Conservation (phyloP, 1,284 basidiomycete species). For the Ustilago trichophora region DNA sequence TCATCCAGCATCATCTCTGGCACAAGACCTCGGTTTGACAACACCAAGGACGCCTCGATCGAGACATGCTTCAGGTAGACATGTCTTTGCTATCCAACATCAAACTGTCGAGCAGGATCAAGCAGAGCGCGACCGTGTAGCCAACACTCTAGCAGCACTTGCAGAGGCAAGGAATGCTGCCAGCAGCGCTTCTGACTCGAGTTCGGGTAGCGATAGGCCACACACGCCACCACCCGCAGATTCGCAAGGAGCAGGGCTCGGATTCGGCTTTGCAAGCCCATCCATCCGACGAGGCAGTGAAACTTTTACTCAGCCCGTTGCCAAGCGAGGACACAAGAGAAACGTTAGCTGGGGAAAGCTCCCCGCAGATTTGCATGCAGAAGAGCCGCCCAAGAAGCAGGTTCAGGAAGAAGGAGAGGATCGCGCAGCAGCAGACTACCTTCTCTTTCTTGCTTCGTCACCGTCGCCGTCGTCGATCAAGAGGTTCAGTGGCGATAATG, state of each 20-base stretch:
- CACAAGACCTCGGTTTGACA: slow-evolving; percentile 49
- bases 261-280: slow-evolving; percentile 11
- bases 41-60: slow-evolving; percentile 43
- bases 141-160: slow-evolving; percentile 30
- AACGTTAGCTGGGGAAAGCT: slow-evolving; percentile 30
- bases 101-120: slow-evolving; percentile 1
- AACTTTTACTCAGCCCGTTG: slow-evolving; percentile 4
- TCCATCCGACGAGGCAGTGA: slow-evolving; percentile 4
- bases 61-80: slow-evolving; percentile 28
- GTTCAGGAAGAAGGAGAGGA: slow-evolving; percentile 8
- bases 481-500: slow-evolving; percentile 10
- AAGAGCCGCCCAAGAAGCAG: background rate
- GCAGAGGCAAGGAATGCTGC: slow-evolving; percentile 24
- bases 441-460: slow-evolving; percentile 28
- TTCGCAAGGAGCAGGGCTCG: slow-evolving; percentile 6
- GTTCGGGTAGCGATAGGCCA: slow-evolving; percentile 17
- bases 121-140: slow-evolving; percentile 40
- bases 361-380: slow-evolving; percentile 3
- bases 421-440: slow-evolving; percentile 35
- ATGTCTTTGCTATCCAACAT: slow-evolving; percentile 9
- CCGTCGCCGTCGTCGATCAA: slow-evolving; percentile 38
- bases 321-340: slow-evolving; percentile 16
- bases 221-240: slow-evolving; percentile 12
- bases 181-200: slow-evolving; percentile 23
- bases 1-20: slow-evolving; percentile 53